Base-by-base conservation (phyloP, 2,329 filamentous ascomycete genomes). In the Macrophomina pseudophaseolina region DNA sequence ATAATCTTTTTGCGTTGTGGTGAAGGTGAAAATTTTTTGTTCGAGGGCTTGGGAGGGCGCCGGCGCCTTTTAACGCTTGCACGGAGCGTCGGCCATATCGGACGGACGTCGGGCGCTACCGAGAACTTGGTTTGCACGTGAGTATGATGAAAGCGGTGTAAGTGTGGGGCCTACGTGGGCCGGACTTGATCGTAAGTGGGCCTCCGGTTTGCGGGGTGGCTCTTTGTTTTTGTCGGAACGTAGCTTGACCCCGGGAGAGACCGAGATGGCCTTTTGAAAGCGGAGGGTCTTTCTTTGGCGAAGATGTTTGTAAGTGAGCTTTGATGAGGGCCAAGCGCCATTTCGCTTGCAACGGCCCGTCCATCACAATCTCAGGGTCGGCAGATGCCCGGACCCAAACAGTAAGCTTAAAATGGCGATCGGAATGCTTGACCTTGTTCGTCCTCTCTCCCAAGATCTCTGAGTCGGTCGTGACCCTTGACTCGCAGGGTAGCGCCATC, bases 11-110 rank as follows among this genome's bases (percentile, higher is more conserved):
- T 65, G 51, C 9, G 1, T 35, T 49, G 46, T 54, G 49, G 16
- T 35, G 49, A 30, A 8, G 30, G 49, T 53, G 30, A 33, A 53
- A 11, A 32, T 7, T 53, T 53, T 32, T 53, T 53, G 49, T 3
- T 53, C 12, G 14, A 5, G 49, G 49, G 11, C 14, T 35, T 14
- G n/a, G 28, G 49, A 35, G 49, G 49, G 49, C 49, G 49, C 49
- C 11, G 28, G n/a, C 49, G 49, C 18, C 49, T 53, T 32, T 53
- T 53, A 32, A 53, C 32, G 14, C 3, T 11, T 32, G 33, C 59
- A 69, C 70, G 35, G 35, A 38, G 35, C 35, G 6, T 38, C 66
- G 74, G 66, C 44, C 68, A 69, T 44, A 38, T 64, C 67, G 58
- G 28, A 28, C 14, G 28, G 14, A 35, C 49, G 5, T 53, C 49